Percentiles rank a stretch among this genome's conserved stretches.
These are phyloP conservation scores for Solanum pimpinellifolium DNA, from an alignment of 257 asterid species.

Conservation along the genomic window DNA sequence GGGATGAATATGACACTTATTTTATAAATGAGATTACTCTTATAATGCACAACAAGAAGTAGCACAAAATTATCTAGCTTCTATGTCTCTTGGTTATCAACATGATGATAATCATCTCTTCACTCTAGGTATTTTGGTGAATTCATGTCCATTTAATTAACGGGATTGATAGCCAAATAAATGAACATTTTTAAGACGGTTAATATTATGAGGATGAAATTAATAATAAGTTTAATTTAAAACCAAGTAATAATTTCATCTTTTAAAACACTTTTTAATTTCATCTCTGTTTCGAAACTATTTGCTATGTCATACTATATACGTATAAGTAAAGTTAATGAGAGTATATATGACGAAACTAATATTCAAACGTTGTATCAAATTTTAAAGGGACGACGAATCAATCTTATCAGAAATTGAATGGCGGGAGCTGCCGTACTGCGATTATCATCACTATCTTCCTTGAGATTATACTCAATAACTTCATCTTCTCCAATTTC, in stretches of 20 bases:
- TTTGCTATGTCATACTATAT: too few species aligned
- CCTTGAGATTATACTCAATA: background rate
- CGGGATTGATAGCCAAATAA: background rate
- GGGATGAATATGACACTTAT: background rate
- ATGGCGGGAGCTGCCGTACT: background rate
- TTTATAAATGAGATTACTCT: background rate
- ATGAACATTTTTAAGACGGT: too few species aligned
- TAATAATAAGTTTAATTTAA: too few species aligned
- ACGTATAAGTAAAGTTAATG: too few species aligned
- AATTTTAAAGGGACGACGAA: background rate
- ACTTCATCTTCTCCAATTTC: background rate
- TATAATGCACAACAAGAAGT: background rate
- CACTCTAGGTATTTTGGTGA: background rate
- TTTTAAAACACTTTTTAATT: too few species aligned
- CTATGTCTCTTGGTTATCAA: background rate
- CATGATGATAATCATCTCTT: too few species aligned
- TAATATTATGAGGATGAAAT: too few species aligned
- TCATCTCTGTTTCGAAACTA: too few species aligned
- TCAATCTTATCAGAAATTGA: background rate
- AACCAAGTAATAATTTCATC: too few species aligned
- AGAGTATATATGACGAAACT: background rate
- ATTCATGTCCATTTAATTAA: background rate
- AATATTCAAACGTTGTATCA: background rate
- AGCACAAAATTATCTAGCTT: background rate
- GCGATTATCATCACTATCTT: background rate